phyloP scores from a whole-genome alignment of 257 asterid species.

The Orobanche coerulescens region DNA sequence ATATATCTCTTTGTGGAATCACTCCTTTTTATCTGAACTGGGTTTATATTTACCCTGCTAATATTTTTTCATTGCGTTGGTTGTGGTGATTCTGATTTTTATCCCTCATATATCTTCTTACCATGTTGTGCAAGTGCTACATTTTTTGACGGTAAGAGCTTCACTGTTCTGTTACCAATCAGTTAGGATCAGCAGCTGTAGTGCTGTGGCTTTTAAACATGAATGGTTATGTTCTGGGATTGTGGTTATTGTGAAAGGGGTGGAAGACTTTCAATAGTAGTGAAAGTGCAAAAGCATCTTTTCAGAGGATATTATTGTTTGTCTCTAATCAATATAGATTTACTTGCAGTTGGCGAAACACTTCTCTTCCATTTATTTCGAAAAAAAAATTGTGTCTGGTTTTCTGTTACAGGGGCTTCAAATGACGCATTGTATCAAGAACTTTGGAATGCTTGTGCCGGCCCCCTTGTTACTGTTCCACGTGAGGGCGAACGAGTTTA shows the following conservation, averaged over 20 bases:
- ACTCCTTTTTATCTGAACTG: not conserved
- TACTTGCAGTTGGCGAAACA: not conserved
- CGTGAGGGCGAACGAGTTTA: slow-evolving; percentile 82
- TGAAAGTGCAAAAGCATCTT: not conserved
- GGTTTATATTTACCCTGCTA: not conserved
- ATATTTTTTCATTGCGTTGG: not conserved
- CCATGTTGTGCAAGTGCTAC: not conserved
- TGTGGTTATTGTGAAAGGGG: not conserved
- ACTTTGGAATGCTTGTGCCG: slow-evolving; percentile 99
- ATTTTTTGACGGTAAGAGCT: not conserved
- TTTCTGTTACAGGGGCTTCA: slow-evolving; percentile 39
- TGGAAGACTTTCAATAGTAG: not conserved
- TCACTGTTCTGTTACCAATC: slow-evolving; percentile 3
- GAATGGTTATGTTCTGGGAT: not conserved
- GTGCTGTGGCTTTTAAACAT: not conserved
- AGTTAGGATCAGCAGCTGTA: not conserved
- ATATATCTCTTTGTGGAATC: not conserved
- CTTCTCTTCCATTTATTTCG: not conserved
- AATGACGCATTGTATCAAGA: slow-evolving; percentile 72
- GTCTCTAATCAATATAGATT: not conserved
- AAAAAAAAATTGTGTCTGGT: slow-evolving; percentile 1
- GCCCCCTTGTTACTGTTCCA: slow-evolving; percentile 88
- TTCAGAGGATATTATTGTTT: not conserved
- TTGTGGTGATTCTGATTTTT: slow-evolving; percentile 9
- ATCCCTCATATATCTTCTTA: not conserved